Base-by-base conservation (phyloP, 805 yeast genomes). In the Metschnikowia santaceciliae region DNA sequence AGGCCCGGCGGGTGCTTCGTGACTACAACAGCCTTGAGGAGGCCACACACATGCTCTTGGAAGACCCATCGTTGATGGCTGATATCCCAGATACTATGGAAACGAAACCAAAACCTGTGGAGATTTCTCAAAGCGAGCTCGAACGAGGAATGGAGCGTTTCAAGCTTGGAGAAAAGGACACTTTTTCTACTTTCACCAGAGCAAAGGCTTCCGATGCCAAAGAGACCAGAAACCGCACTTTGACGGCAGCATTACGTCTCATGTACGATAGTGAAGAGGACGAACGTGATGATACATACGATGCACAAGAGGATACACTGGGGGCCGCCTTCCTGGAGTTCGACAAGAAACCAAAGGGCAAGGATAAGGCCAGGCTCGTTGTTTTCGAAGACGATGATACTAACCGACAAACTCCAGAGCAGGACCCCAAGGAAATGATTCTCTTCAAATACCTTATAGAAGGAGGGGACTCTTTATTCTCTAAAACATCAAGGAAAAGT, bases 191-290 rank as follows among this genome's bases (percentile, higher is more conserved):
- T 6, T 41, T 44, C 34, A 44, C 47, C 10, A 34, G 22, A 36
- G 11, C 10, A 4, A 26, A 10, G 40, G 23, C 22, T 14, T 15
- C 35, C n/a, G 41, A 30, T 44, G 53, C n/a, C 42, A 52, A 22
- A 48, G 80, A 78, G 32, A 60, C 80, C n/a, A 79, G 77, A 59
- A 79, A 83, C 60, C 78, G 72, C 55, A 82, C 88, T 0, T 64
- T 86, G 40, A 68, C 77, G 0, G 77, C 81, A 20, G 90, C 91
- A 1, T 66, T 87, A 54, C 70, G 81, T 40, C 64, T 86, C 54
- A 68, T 88, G 54, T 85, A 86, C 57, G 86, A 85, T 41, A 76
- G 82, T 6, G 92, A 88, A 60, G 96, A 89, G 56, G 96, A 88
- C 64, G 96, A 89, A 59, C 83, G 86, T 2, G 96, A 89, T 62